Conservation (phyloP, 2,329 filamentous ascomycete genomes). For the Apiospora koreana region DNA sequence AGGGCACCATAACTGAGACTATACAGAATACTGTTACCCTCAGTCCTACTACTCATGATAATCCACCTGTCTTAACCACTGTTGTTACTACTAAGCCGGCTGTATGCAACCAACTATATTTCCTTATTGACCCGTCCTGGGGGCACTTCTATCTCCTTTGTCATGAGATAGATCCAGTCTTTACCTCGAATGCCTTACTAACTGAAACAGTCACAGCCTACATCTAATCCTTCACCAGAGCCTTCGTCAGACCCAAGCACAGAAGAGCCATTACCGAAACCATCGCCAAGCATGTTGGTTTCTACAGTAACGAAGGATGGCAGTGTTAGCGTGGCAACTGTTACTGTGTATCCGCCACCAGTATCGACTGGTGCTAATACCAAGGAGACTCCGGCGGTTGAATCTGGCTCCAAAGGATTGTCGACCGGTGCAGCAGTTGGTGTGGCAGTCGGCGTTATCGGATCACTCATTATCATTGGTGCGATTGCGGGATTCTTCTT, state of each 20-base stretch:
- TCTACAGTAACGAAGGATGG: constrained; percentile 58
- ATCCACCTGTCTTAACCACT: constrained; percentile 14
- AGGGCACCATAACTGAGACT: constrained; percentile 33
- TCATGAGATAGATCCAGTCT: background rate
- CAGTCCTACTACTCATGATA: constrained; percentile 24
- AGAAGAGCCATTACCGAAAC: constrained; percentile 21
- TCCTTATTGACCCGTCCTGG: background rate
- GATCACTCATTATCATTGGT: constrained; percentile 24
- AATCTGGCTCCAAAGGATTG: constrained; percentile 21
- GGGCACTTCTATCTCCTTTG: background rate
- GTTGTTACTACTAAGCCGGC: constrained; percentile 19
- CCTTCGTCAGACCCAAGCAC: constrained; percentile 23
- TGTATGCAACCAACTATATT: constrained; percentile 27
- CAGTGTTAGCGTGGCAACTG: constrained; percentile 47
- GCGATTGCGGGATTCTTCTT: constrained; percentile 42
- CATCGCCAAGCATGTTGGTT: constrained; percentile 34
- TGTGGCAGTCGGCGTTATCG: constrained; percentile 32
- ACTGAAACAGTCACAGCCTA: background rate
- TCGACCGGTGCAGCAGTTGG: constrained; percentile 30
- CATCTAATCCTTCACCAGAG: constrained; percentile 21
- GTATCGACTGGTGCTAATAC: constrained; percentile 31
- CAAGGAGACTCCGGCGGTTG: constrained; percentile 12
- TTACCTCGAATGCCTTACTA: background rate
- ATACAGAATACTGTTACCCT: constrained; percentile 38
- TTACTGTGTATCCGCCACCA: constrained; percentile 47